Percentiles rank a stretch among this genome's conserved stretches.
These are phyloP conservation scores for Pyrus bretschneideri DNA, from an alignment of 306 rosid genomes.

Conservation along the genomic window DNA sequence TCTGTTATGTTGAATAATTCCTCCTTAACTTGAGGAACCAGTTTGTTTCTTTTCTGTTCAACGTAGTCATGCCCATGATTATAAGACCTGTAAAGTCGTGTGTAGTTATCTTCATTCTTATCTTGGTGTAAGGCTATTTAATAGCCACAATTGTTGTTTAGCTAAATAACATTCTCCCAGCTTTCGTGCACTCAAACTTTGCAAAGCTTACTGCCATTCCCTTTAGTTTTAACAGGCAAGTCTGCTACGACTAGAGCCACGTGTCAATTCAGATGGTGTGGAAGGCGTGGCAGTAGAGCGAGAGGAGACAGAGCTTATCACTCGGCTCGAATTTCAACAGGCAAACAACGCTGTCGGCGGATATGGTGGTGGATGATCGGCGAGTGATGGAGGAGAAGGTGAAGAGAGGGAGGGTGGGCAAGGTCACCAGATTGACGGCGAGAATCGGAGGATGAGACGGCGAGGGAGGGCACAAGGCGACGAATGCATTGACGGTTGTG, in stretches of 20 bases:
- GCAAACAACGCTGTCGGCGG: conserved; percentile 65
- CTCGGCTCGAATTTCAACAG: conserved; percentile 49
- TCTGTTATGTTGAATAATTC: too few relatives aligned
- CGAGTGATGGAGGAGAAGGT: conserved; percentile 47
- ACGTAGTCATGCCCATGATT: too few relatives aligned
- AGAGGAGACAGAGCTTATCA: conserved; percentile 60
- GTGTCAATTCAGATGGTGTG: conserved; percentile 54
- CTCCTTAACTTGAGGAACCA: too few relatives aligned
- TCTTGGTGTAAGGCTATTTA: too few relatives aligned
- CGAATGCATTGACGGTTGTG: conserved; percentile 57
- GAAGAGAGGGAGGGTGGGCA: conserved; percentile 54
- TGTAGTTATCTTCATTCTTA: too few relatives aligned
- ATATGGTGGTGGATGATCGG: neutral
- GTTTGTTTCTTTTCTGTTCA: too few relatives aligned
- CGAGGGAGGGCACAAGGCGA: conserved; percentile 16
- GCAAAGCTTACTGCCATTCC: too few relatives aligned
- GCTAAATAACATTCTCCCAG: too few relatives aligned
- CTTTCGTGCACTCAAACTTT: too few relatives aligned
- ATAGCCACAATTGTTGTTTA: too few relatives aligned
- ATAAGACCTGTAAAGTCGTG: too few relatives aligned
- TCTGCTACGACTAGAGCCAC: conserved; percentile 60
- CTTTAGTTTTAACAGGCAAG: conserved; percentile 17
- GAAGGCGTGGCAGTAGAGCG: conserved; percentile 71
- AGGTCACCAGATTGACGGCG: conserved; percentile 32
- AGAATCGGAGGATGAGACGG: neutral